Conservation (phyloP, 352 stramenopile species). For the Thalassiosira hispida region DNA sequence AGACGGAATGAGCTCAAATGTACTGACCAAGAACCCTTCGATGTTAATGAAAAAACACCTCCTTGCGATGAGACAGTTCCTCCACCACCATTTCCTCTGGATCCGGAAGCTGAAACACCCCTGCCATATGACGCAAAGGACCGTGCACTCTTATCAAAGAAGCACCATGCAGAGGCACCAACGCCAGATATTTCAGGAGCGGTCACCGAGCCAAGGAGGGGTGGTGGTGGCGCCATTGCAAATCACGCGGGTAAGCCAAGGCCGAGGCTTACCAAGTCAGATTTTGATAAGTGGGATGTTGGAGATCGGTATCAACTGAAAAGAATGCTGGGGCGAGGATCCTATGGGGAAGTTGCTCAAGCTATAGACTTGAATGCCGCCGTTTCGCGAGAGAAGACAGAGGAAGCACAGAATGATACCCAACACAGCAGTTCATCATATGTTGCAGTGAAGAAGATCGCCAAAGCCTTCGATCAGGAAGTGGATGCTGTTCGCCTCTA, state of each 20-base stretch:
- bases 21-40: conserved; percentile 1
- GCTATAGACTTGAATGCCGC: conserved; percentile 78
- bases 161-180: conserved; percentile 22
- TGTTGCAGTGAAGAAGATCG: conserved; percentile 90
- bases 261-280: conserved; percentile 35
- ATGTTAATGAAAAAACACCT: not conserved
- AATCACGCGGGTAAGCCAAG: conserved; percentile 4
- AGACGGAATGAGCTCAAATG: conserved; percentile 31
- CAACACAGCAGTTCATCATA: conserved; percentile 41
- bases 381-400: conserved; percentile 13
- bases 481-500: conserved; percentile 87
- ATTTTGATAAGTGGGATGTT: conserved; percentile 86
- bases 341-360: conserved; percentile 90
- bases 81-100: conserved; percentile 21
- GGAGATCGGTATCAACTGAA: conserved; percentile 84
- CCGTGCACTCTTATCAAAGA: conserved; percentile 15
- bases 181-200: conserved; percentile 33
- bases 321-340: conserved; percentile 85
- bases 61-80: conserved; percentile 25
- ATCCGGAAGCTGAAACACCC: conserved; percentile 34
- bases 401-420: conserved; percentile 10
- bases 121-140: not conserved
- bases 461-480: conserved; percentile 89
- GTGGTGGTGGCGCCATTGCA: not conserved
- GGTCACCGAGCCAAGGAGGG: conserved; percentile 26